Evolutionary conservation across 352 stramenopile species (phyloP).

Genomic region (Phytophthora capsici): DNA sequence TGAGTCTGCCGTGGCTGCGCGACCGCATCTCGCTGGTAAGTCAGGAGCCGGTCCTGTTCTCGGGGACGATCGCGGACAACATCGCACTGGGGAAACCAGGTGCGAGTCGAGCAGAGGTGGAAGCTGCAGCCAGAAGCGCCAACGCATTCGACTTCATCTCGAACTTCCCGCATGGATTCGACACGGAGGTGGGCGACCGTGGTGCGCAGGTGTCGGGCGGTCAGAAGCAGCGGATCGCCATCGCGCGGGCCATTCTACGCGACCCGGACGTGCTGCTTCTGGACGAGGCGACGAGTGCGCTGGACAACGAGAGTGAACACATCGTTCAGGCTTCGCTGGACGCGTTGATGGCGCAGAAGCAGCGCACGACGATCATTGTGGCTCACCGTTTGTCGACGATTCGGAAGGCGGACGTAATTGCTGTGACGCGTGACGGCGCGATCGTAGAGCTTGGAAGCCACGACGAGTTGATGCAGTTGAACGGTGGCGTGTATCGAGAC

Average conservation of each 20-base stretch:
- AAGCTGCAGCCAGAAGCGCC: constrained; percentile 85
- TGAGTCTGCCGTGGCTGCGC: constrained; percentile 61
- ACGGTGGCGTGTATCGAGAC: constrained; percentile 40
- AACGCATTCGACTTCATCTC: constrained; percentile 90
- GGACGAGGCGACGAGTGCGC: constrained; percentile 29
- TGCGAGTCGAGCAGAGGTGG: constrained; percentile 26
- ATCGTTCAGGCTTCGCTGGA: constrained; percentile 48
- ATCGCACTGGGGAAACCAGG: constrained; percentile 22
- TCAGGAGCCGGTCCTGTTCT: constrained; percentile 28
- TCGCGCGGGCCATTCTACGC: constrained; percentile 85
- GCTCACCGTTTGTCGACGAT: constrained; percentile 92
- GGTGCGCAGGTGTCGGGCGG: constrained; percentile 25
- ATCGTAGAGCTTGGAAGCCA: constrained; percentile 92
- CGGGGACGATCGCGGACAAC: constrained; percentile 26
- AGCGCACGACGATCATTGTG: constrained; percentile 71
- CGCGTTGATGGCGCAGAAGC: constrained; percentile 40
- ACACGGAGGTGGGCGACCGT: constrained; percentile 28
- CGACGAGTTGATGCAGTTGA: constrained; percentile 54
- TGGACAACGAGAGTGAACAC: constrained; percentile 29
- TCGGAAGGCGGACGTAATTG: constrained; percentile 85
- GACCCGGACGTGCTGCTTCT: constrained; percentile 81
- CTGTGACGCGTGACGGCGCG: constrained; percentile 41
- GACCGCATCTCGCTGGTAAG: constrained; percentile 30
- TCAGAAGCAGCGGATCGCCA: constrained; percentile 31
- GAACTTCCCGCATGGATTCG: constrained; percentile 89